phyloP scores from a whole-genome alignment of 2,329 filamentous ascomycete species.

The Penicillium sp. region DNA sequence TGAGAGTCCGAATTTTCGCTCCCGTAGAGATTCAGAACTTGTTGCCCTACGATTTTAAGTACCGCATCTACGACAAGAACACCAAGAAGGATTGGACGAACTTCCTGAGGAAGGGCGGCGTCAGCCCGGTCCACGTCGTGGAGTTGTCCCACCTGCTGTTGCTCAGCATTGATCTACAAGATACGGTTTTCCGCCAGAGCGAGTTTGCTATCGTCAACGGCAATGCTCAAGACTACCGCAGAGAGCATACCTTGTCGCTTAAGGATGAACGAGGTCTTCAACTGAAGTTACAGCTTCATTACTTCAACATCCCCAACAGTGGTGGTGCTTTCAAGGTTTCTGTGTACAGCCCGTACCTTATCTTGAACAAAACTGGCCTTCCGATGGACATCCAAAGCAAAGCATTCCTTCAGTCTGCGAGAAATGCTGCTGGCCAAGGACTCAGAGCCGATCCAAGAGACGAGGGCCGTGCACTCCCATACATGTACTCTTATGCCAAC shows the following conservation, averaged over 20 bases:
- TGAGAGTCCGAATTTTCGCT: conserved; percentile 87
- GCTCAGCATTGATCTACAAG: conserved; percentile 93
- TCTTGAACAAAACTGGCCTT: conserved; percentile 92
- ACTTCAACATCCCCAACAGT: conserved; percentile 83
- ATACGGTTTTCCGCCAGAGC: conserved; percentile 89
- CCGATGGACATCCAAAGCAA: conserved; percentile 86
- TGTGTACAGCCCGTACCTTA: conserved; percentile 89
- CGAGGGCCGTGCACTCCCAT: conserved; percentile 68
- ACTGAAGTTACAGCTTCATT: conserved; percentile 82
- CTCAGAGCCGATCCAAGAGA: conserved; percentile 56
- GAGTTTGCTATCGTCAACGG: conserved; percentile 98
- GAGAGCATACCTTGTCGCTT: conserved; percentile 74
- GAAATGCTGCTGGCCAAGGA: conserved; percentile 77
- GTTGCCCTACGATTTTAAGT: conserved; percentile 97
- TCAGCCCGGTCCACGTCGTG: conserved; percentile 95
- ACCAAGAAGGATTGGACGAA: conserved; percentile 99
- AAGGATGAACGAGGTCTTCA: conserved; percentile 82
- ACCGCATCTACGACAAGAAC: conserved; percentile 97
- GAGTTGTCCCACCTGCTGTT: conserved; percentile 91
- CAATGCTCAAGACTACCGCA: conserved; percentile 80
- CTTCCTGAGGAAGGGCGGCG: conserved; percentile 91
- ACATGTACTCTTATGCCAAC: conserved; percentile 92
- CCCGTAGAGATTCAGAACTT: conserved; percentile 94
- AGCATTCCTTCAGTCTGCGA: conserved; percentile 79
- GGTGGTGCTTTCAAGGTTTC: conserved; percentile 96